Evolutionary conservation across 2,329 filamentous ascomycete species (phyloP).

Genomic region (Ilyonectria mors-panacis): DNA sequence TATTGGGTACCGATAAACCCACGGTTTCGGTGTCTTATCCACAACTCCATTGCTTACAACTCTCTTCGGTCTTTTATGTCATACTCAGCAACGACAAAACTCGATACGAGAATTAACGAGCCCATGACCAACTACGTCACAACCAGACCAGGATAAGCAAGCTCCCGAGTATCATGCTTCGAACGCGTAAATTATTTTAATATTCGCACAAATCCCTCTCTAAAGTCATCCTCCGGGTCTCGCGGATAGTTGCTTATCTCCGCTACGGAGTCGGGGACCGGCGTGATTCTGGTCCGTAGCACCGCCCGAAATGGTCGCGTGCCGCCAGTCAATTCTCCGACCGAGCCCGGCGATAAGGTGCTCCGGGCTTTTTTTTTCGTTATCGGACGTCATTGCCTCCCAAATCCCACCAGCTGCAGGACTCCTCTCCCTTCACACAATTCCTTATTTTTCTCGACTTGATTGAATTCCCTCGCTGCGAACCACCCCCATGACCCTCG

Average conservation of each 20-base stretch:
- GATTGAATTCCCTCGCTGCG: neutral
- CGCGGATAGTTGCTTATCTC: neutral
- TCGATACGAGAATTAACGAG: no score
- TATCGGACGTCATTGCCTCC: slow-evolving; percentile 45
- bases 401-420: slow-evolving; percentile 22
- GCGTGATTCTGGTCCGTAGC: slow-evolving; percentile 25
- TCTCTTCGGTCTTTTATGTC: no score
- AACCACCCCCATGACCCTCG: slow-evolving; percentile 30
- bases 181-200: neutral
- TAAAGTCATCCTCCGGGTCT: neutral
- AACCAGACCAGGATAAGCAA: neutral
- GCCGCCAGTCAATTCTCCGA: slow-evolving; percentile 40
- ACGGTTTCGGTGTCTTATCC: no score
- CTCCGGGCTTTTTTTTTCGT: slow-evolving; percentile 36
- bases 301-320: slow-evolving; percentile 18
- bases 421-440: slow-evolving; percentile 3
- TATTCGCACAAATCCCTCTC: no score
- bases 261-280: slow-evolving; percentile 11
- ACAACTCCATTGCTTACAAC: no score
- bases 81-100: no score
- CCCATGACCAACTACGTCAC: neutral
- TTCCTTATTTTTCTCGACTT: neutral
- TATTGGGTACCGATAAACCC: no score
- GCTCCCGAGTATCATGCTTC: neutral
- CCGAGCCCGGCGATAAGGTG: slow-evolving; percentile 43